Evolutionary conservation across 805 yeast genomes (phyloP).

Genomic region (Metschnikowia dekortorum): DNA sequence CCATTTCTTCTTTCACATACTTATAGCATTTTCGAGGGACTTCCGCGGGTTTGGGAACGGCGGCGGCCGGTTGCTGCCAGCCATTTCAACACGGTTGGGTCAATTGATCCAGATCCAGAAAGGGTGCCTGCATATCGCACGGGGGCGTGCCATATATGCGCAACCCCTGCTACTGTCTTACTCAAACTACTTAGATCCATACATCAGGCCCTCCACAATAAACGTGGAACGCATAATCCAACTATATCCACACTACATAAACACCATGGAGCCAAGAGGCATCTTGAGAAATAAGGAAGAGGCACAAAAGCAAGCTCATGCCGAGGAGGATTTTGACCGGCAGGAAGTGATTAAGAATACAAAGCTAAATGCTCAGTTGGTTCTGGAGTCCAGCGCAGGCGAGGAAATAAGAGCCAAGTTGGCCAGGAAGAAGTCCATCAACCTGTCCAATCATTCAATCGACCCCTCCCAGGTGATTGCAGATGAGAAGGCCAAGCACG

Average conservation of each 20-base stretch:
- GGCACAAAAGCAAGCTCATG: constrained; percentile 17
- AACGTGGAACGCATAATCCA: not conserved
- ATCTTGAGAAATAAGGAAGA: constrained; percentile 48
- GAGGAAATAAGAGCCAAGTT: constrained; percentile 45
- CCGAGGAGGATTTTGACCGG: constrained; percentile 42
- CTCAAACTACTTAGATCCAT: not conserved
- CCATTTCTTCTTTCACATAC: too few species aligned
- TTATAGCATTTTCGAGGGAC: too few species aligned
- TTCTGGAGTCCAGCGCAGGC: constrained; percentile 34
- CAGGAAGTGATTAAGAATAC: constrained; percentile 79
- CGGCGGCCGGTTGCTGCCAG: too few species aligned
- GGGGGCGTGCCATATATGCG: not conserved
- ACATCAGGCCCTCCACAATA: not conserved
- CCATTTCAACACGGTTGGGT: too few species aligned
- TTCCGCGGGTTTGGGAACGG: too few species aligned
- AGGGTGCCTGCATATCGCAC: not conserved
- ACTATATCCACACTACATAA: not conserved
- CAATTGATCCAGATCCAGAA: too few species aligned
- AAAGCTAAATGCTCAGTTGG: constrained; percentile 59
- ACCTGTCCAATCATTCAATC: constrained; percentile 11
- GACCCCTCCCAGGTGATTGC: constrained; percentile 3
- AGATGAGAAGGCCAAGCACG: constrained; percentile 3
- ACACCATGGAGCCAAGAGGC: constrained; percentile 32
- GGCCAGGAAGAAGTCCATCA: constrained; percentile 32
- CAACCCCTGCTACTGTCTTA: not conserved